Base-by-base conservation (phyloP, 2,329 filamentous ascomycete genomes). In the Coniochaeta pulveracea region DNA sequence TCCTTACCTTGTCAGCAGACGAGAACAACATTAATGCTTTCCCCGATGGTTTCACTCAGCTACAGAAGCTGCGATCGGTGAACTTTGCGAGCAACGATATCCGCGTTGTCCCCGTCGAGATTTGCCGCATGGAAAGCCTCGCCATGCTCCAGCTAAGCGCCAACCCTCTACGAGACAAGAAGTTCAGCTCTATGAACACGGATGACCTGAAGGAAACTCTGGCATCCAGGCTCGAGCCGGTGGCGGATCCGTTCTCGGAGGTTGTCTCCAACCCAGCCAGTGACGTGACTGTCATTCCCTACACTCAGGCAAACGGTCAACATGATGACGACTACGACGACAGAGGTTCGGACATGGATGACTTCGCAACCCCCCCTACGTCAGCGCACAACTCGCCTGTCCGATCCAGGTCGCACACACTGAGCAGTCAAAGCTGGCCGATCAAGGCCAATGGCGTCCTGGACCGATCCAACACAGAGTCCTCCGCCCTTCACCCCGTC, bases 91-190 rank as follows among this genome's bases (percentile, higher is more conserved):
- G 80, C 43, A 98, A 98, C 48, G 76, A 91, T 41, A 75, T 98
- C 30, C 75, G 74, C 3, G 63, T 72, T 10, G 55, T 98, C 6
- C 83, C 91, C 19, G 69, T 84, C 0, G 77, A 76, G 42, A 73
- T 96, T 37, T 81, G 80, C 5, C 62, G 73, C 17, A 94, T 96
- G 85, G 75, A 85, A 5, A 76, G 60, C 27, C 60, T 98, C 8
- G 69, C 76, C 14, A 78, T 78, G 50, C 69, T 96, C 26, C 76
- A 79, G 4, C 64, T 98, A 19, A 78, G 77, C 26, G 86, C 85
- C n/a, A 98, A 98, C 47, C 91, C 91, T 1, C 61, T 98, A 10
- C 71, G 83, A 10, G 86, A 95, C 51, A 86, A 82, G 51, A 94
- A 86, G 51, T 85, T 91, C 44, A 64, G 88, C 10, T 80, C 74